Base-by-base conservation (phyloP, 768 basidiomycete genomes). In the Tylopilus vinaceipallidus region DNA sequence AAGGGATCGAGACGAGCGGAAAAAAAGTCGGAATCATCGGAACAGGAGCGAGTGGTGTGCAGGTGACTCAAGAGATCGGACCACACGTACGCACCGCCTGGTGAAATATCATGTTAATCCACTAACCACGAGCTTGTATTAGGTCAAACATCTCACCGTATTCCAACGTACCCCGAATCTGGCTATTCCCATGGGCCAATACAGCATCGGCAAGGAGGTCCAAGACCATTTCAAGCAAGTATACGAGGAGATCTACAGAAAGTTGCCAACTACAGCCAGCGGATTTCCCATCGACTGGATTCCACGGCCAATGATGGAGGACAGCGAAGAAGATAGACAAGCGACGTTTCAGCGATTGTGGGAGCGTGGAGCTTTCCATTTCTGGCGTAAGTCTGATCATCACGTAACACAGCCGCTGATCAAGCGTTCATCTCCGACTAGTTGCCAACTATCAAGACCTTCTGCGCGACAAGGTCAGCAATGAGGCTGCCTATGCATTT, bases 131-230 rank as follows among this genome's bases (percentile, higher is more conserved):
- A 6, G 12, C 5, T 27, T 6, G 40, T 9, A 37, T 26, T 32
- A 61, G 50, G 58, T 46, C 1, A 7, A 50, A 1, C 26, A 42
- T 10, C 43, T 57, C 2, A 49, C 51, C 17, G 43, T 50, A 13
- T 58, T 57, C 46, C 55, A 61, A 26, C 51, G 58, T 30, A 54
- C 55, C 2, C 59, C 59, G 3, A 61, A 54, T 10, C 38, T 61
- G 3, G 35, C 51, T 2, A 23, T n/a, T 0, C 54, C 54, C 6
- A 53, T 60, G 58, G 14, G 47, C 9, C 51, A 61, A 33, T 38
- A 43, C 33, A 13, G n/a, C 5, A 0, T 60, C 13, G 50, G 37
- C 46, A 32, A 51, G 44, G 46, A 51, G 24, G 38, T 38, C 3
- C 57, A 56, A 42, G 35, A 49, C 22, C 53, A 48, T 29, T 48